Evolutionary conservation across 345 rosid genomes (phyloP).

Genomic region (Salix viminalis): DNA sequence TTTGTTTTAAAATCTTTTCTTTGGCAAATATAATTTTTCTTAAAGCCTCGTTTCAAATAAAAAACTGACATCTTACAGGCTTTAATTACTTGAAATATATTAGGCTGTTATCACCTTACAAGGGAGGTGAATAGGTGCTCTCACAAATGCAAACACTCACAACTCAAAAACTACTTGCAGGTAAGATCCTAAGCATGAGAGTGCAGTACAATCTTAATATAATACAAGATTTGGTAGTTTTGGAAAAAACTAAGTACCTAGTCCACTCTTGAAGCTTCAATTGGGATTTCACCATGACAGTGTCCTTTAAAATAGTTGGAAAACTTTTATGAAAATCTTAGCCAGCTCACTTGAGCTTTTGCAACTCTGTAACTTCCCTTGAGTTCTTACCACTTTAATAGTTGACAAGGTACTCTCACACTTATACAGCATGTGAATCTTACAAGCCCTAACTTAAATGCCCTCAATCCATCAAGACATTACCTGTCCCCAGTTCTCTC

Average conservation of each 20-base stretch:
- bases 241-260: not conserved
- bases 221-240: not conserved
- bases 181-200: not conserved
- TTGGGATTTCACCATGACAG: not conserved
- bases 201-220: not conserved
- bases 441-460: not conserved
- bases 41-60: not conserved
- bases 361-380: no score
- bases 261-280: not conserved
- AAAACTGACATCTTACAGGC: not conserved
- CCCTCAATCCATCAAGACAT: not conserved
- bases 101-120: not conserved
- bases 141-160: not conserved
- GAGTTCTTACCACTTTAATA: no score
- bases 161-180: not conserved
- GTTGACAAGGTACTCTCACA: not conserved
- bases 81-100: no score
- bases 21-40: no score
- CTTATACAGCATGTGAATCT: not conserved
- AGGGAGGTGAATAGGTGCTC: not conserved
- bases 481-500: not conserved
- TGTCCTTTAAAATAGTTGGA: not conserved
- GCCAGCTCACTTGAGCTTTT: not conserved
- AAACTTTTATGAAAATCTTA: not conserved
- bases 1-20: no score